Evolutionary conservation across 2,329 filamentous ascomycete genomes (phyloP), one percentile per base, ranked within the genome.

Genomic region (Ophiostoma sp.): DNA sequence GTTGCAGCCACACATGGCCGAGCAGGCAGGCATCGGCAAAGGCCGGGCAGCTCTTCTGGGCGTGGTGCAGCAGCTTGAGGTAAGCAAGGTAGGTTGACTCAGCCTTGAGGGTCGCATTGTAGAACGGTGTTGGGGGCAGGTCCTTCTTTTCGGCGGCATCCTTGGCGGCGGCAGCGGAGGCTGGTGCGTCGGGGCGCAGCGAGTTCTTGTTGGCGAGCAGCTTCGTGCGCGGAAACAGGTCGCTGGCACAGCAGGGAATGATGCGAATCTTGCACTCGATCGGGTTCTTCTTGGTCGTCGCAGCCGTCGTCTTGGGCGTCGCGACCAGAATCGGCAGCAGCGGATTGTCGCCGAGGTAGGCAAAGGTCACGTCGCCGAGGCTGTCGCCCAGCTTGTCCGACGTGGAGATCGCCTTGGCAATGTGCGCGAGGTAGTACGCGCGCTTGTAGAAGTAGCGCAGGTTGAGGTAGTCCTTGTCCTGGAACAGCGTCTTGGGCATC

Each of bases 401-500:
- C 18, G 72, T 87, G 86, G 62, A 9, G 66, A 98, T 80, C 4
- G 85, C 87, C 42, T 86, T 87, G 14, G 92, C 88, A 68, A 98
- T 81, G 72, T 90, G 92, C 45, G 93, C 92, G 66, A 98, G 81
- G 75, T 96, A 98, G 78, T 94, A 98, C 12, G 95, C 91, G 71
- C 93, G 84, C 75, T 97, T 96, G 80, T 97, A 93, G 76, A 97
- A 97, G 79, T 96, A 98, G 70, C 95, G 87, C 81, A 95, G 85
- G 77, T 97, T 93, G 65, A 93, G 83, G 76, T 94, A 97, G 78
- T 99, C 95, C 79, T 98, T 98, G 62, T 96, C 91, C 75, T 97
- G 92, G 74, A 98, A 93, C 12, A 97, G 79, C 0, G 84, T 80
- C 69, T 81, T 78, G 5, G 95, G 94, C 87, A 99, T 96, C 64